phyloP scores from a whole-genome alignment of 352 stramenopile species.

The Phytophthora constricta region DNA sequence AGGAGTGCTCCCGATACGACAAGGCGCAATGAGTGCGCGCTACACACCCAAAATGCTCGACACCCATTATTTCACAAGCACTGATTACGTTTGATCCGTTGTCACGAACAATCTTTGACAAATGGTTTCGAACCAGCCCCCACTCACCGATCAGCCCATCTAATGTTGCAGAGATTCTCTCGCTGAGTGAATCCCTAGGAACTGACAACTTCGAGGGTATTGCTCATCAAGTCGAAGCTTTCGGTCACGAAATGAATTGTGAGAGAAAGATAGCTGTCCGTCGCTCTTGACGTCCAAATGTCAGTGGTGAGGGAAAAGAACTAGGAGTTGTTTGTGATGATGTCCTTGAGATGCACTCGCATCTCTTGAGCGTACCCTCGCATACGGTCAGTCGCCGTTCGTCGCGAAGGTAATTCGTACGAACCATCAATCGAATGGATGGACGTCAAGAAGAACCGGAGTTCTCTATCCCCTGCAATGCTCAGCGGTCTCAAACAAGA shows the following conservation, averaged over 20 bases:
- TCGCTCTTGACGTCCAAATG: background rate
- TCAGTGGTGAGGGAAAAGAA: background rate
- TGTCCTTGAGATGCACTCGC: background rate
- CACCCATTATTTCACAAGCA: slow-evolving; percentile 12
- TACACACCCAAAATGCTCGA: slow-evolving; percentile 18
- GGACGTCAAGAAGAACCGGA: background rate
- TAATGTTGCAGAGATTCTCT: background rate
- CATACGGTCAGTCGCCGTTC: background rate
- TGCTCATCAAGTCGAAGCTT: background rate
- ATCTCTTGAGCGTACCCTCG: background rate
- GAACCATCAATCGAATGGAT: background rate
- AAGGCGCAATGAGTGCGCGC: slow-evolving; percentile 16
- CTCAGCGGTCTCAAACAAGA: background rate
- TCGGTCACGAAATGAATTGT: background rate
- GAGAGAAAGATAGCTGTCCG: background rate
- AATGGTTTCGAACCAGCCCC: background rate
- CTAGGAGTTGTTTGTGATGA: background rate
- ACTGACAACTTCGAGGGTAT: background rate
- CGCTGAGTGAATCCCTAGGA: background rate
- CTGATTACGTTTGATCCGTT: slow-evolving; percentile 16
- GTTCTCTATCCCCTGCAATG: background rate
- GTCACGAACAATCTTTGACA: slow-evolving; percentile 13
- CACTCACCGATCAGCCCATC: slow-evolving; percentile 4
- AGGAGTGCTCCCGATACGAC: slow-evolving; percentile 11
- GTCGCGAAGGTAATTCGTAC: background rate